A percentile compares a stretch with the other conserved stretches of the same genome.
These are phyloP conservation scores for Starmera dryadoides DNA, from an alignment of 805 yeast genomes.

Conservation along the genomic window DNA sequence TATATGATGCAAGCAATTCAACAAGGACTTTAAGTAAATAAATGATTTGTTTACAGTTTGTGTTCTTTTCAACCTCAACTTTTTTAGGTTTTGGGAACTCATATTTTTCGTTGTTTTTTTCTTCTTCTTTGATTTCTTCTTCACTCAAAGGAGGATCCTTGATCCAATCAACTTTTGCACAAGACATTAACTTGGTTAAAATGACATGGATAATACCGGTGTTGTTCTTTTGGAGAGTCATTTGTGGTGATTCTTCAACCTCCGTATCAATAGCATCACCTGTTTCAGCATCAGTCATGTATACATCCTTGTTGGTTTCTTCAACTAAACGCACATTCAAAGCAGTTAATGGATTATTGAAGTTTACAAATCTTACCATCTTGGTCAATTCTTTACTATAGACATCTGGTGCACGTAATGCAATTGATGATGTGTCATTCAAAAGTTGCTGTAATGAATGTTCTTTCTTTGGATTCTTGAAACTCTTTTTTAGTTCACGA, in stretches of 20 bases:
- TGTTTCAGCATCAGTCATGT: conserved; percentile 14
- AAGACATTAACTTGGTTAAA: conserved; percentile 57
- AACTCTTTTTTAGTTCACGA: conserved; percentile 41
- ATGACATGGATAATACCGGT: conserved; percentile 61
- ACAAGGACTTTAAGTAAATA: conserved; percentile 61
- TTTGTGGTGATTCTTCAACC: conserved; percentile 7
- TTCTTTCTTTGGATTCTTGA: conserved; percentile 25
- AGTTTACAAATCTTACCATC: conserved; percentile 36
- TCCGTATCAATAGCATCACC: conserved; percentile 7
- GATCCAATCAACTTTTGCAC: conserved; percentile 32
- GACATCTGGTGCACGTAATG: conserved; percentile 38
- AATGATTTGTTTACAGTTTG: conserved; percentile 55
- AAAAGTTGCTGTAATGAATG: conserved; percentile 41
- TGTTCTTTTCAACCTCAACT: conserved; percentile 38
- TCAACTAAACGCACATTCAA: conserved; percentile 15
- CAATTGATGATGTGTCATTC: conserved; percentile 41
- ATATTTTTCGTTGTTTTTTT: conserved; percentile 17
- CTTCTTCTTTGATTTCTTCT: conserved; percentile 23
- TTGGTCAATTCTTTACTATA: conserved; percentile 39
- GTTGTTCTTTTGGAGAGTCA: conserved; percentile 15
- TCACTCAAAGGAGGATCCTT: conserved; percentile 25
- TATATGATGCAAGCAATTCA: conserved; percentile 73
- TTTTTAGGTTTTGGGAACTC: conserved; percentile 18
- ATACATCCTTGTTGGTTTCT: conserved; percentile 12
- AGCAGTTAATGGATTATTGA: conserved; percentile 29